Base-by-base conservation (phyloP, 768 basidiomycete species). In the Tricholoma furcatifolium region DNA sequence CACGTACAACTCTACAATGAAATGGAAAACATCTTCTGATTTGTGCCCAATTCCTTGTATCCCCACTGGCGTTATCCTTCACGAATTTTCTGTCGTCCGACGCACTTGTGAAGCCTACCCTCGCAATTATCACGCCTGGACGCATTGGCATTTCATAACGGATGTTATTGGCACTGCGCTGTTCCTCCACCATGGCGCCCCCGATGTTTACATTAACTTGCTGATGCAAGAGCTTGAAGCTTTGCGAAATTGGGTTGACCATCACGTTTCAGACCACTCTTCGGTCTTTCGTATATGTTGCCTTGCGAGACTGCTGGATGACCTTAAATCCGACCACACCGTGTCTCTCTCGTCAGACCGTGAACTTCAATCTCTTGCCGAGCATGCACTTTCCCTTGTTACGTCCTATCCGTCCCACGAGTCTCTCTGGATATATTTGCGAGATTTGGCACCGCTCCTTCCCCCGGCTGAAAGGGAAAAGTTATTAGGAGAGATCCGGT, bases 91-190 rank as follows among this genome's bases (percentile, higher is more conserved):
- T 6, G 59, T 82, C 43, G 68, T 76, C 12, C 65, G 74, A 35
- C 65, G 66, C 32, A 80, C 85, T 27, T 83, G 83, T 66, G 80
- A 82, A 58, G 65, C 74, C 5, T 86, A 88, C 61, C 83, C 83
- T 8, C 80, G 88, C 12, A 90, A 89, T 61, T 90, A 89, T 62
- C 80, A 85, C 65, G 85, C 84, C 4, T 89, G 88, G 88, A 63
- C 73, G 1, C 84, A 89, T 59, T 81, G 85, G 62, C 71, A 72
- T 43, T 77, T 76, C 38, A 70, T 82, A 50, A 62, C 80, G 39
- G 68, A 77, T 55, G 60, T 68, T 32, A 61, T 69, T 34, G 65
- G 56, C 62, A 36, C 49, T 39, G 53, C 52, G 34, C 38, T 57
- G 30, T 18, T 34, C 1, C 41, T 53, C 17, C 50, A 62, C 50